Conservation (phyloP, 495 filamentous ascomycete genomes). For the Cairneyella variabilis region DNA sequence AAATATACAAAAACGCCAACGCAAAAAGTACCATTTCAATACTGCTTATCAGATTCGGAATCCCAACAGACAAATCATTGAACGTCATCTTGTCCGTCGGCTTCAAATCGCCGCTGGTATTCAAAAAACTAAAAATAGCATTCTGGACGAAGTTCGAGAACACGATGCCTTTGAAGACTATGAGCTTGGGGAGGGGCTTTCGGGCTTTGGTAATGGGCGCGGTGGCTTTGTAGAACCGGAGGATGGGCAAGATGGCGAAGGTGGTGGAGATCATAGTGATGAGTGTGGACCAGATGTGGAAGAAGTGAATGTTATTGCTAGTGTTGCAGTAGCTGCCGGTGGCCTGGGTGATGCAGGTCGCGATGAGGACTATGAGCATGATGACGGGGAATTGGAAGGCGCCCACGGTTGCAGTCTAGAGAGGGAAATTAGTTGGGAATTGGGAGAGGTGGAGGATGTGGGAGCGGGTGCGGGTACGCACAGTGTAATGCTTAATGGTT, state of each 20-base stretch:
- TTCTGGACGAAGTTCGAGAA: slow-evolving; percentile 26
- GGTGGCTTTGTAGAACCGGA: slow-evolving; percentile 25
- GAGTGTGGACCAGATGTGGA: slow-evolving; percentile 60
- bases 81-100: slow-evolving; percentile 73
- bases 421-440: neutral
- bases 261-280: slow-evolving; percentile 17
- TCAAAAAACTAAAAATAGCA: slow-evolving; percentile 23
- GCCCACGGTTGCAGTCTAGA: slow-evolving; percentile 17
- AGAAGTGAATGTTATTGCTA: slow-evolving; percentile 69
- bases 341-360: slow-evolving; percentile 66
- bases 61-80: slow-evolving; percentile 64
- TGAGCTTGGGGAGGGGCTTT: slow-evolving; percentile 21
- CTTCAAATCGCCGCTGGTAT: slow-evolving; percentile 28
- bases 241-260: slow-evolving; percentile 18
- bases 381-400: slow-evolving; percentile 29
- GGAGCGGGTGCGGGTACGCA: neutral
- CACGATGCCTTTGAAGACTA: slow-evolving; percentile 29
- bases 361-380: slow-evolving; percentile 36
- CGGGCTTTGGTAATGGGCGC: slow-evolving; percentile 12
- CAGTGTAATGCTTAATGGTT: neutral
- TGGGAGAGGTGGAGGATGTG: neutral
- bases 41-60: slow-evolving; percentile 71
- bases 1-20: slow-evolving; percentile 74
- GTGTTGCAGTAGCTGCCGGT: slow-evolving; percentile 69
- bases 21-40: slow-evolving; percentile 83